phyloP scores from a whole-genome alignment of 2,329 filamentous ascomycete species.

The Endoconidiophora laricicola region DNA sequence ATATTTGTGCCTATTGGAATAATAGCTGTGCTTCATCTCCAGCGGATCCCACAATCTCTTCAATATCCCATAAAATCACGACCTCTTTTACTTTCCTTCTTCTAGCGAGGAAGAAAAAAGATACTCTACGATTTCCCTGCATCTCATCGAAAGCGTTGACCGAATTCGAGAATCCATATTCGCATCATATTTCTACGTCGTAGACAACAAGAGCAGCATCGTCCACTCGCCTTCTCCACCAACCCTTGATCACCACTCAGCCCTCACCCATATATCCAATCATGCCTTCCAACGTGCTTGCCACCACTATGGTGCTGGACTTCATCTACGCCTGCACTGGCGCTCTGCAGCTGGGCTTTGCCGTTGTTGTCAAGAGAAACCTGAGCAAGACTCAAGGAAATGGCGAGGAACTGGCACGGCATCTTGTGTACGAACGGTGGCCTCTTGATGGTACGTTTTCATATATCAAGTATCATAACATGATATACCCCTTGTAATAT shows the following conservation, averaged over 20 bases:
- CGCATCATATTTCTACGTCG: background rate
- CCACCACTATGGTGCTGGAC: constrained; percentile 31
- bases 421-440: constrained; percentile 36
- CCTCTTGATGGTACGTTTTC: constrained; percentile 26
- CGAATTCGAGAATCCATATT: too few relatives aligned
- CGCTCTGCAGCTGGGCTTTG: constrained; percentile 38
- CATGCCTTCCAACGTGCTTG: constrained; percentile 40
- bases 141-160: too few relatives aligned
- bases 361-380: constrained; percentile 32
- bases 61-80: background rate
- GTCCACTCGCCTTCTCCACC: background rate
- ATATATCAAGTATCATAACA: too few relatives aligned
- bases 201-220: background rate
- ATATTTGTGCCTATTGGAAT: too few relatives aligned
- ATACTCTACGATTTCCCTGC: too few relatives aligned
- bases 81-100: background rate
- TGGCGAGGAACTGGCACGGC: constrained; percentile 32
- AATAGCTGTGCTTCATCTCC: too few relatives aligned
- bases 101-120: too few relatives aligned
- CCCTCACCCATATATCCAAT: background rate
- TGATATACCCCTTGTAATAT: background rate
- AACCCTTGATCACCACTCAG: background rate
- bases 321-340: constrained; percentile 36
- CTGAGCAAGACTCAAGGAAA: constrained; percentile 26
- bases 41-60: background rate